phyloP scores from a whole-genome alignment of 1,284 basidiomycete genomes.

The Pyrrhoderma noxium region DNA sequence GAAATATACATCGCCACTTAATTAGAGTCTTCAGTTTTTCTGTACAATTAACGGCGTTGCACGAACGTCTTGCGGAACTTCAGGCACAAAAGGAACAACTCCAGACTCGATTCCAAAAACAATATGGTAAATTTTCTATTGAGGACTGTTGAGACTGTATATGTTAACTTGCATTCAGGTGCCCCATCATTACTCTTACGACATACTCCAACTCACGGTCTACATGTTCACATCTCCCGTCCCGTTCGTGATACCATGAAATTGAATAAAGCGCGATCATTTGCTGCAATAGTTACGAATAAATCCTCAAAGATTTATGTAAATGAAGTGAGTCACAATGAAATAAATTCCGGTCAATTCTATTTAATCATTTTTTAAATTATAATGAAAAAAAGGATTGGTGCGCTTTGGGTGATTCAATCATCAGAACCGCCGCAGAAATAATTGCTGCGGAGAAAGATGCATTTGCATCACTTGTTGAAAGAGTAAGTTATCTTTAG shows the following conservation, averaged over 20 bases:
- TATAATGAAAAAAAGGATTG: slow-evolving; percentile 65
- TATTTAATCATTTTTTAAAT: slow-evolving; percentile 9
- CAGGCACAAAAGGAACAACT: slow-evolving; percentile 42
- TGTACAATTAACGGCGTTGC: slow-evolving; percentile 44
- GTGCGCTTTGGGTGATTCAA: slow-evolving; percentile 63
- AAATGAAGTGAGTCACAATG: slow-evolving; percentile 42
- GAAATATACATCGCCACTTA: slow-evolving; percentile 5
- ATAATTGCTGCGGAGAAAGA: slow-evolving; percentile 58
- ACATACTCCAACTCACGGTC: slow-evolving; percentile 57
- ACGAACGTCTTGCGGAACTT: slow-evolving; percentile 42
- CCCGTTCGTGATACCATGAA: slow-evolving; percentile 50
- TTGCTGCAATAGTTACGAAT: slow-evolving; percentile 53
- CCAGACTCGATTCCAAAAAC: slow-evolving; percentile 45
- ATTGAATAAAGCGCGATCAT: slow-evolving; percentile 40
- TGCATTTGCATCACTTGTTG: slow-evolving; percentile 61
- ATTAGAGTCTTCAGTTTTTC: slow-evolving; percentile 53
- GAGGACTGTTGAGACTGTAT: too few species aligned
- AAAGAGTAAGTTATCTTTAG: slow-evolving; percentile 39
- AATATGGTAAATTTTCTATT: slow-evolving; percentile 47
- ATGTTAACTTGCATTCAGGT: slow-evolving; percentile 37
- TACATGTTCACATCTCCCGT: slow-evolving; percentile 65
- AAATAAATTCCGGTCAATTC: not conserved
- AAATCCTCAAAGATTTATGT: slow-evolving; percentile 66
- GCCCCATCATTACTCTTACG: slow-evolving; percentile 67
- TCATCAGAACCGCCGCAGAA: slow-evolving; percentile 49